Conservation (phyloP, 345 rosid genomes). For the Hevea brasiliensis region DNA sequence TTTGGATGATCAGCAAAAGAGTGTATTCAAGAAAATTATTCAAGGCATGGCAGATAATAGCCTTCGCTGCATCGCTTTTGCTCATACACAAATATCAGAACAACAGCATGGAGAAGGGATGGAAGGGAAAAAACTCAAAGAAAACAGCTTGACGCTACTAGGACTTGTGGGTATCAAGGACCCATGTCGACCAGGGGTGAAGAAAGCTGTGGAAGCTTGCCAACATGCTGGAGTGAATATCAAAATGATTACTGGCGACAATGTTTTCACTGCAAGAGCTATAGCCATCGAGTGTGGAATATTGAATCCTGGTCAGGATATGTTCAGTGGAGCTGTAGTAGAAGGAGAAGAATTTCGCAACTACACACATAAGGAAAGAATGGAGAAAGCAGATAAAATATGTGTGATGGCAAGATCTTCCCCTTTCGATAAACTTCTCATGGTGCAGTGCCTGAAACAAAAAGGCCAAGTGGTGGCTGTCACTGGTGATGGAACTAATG, state of each 20-base stretch:
- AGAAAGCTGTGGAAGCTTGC: constrained; percentile 61
- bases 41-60: constrained; percentile 65
- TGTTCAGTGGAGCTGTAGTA: constrained; percentile 41
- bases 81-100: constrained; percentile 42
- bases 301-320: constrained; percentile 37
- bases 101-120: constrained; percentile 15
- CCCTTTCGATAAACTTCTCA: constrained; percentile 67
- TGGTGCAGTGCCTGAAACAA: constrained; percentile 73
- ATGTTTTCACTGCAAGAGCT: constrained; percentile 73
- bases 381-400: constrained; percentile 52
- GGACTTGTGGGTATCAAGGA: constrained; percentile 76
- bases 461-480: constrained; percentile 78
- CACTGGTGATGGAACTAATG: constrained; percentile 73
- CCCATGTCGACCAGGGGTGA: constrained; percentile 65
- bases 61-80: constrained; percentile 77
- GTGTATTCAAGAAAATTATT: constrained; percentile 44
- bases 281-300: constrained; percentile 79
- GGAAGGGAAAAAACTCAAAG: constrained; percentile 35
- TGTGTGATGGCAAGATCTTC: constrained; percentile 82
- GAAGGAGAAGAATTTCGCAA: constrained; percentile 61
- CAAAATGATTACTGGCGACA: constrained; percentile 84
- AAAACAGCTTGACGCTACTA: constrained; percentile 47
- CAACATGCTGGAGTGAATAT: constrained; percentile 64
- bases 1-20: constrained; percentile 36
- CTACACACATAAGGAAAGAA: constrained; percentile 41